Evolutionary conservation across 306 rosid genomes (phyloP).

Genomic region (Coriaria nepalensis): DNA sequence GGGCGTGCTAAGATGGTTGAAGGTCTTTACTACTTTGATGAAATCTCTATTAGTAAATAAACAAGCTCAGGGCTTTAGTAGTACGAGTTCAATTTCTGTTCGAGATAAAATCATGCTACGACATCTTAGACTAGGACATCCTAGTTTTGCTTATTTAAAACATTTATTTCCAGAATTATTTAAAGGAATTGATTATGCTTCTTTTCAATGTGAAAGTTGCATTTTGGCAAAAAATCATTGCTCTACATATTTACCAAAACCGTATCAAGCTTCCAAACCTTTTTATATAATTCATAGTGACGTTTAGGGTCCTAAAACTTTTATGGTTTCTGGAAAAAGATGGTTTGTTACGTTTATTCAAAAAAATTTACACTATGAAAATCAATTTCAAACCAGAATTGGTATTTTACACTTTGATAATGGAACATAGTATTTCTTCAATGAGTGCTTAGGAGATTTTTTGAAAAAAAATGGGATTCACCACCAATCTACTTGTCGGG

Average conservation of each 20-base stretch:
- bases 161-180: not conserved
- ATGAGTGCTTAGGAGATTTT: not conserved
- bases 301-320: not conserved
- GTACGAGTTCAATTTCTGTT: not conserved
- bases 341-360: not conserved
- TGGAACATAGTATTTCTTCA: slow-evolving; percentile 2
- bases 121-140: not conserved
- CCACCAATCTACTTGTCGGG: not conserved
- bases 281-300: slow-evolving; percentile 4
- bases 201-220: slow-evolving; percentile 1
- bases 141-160: not conserved
- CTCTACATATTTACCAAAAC: not conserved
- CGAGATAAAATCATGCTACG: not conserved
- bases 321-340: not conserved
- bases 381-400: not conserved
- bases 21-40: not conserved
- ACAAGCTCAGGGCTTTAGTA: not conserved
- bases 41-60: not conserved
- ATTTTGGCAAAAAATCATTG: not conserved
- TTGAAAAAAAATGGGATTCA: not conserved
- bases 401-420: not conserved
- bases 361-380: not conserved
- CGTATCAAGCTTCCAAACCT: not conserved
- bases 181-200: not conserved
- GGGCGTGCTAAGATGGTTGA: not conserved